Evolutionary conservation across 1,139 yeast genomes (phyloP), one percentile per base, ranked within the genome.

Genomic region (Nadsonia starkeyi-henricii): DNA sequence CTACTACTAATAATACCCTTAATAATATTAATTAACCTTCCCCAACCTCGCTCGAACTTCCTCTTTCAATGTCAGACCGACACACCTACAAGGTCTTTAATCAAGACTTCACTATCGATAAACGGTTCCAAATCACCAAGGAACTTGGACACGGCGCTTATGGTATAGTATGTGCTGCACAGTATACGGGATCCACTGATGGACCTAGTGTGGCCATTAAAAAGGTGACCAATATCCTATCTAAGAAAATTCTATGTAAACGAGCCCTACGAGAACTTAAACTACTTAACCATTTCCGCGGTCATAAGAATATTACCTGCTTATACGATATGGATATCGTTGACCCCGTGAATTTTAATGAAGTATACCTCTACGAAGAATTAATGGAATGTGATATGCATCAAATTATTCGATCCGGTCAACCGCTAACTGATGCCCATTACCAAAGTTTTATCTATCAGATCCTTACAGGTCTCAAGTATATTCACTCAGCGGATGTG

Each of bases 341-440:
- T 42, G 83, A 83, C 48, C 83, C 94, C 48, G 80, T 81, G 44
- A 79, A 78, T 53, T 89, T 89, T 70, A 88, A 89, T 64, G 98
- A 94, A 60, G 76, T 91, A 15, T 91, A 91, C 57, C 71, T 91
- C 7, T 91, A 91, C 61, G 97, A 91, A 65, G 96, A 89, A 65
- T 70, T 88, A 56, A 88, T 91, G 96, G 98, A 91, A 64, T 91
- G 97, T 67, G 98, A 91, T 64, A 81, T 91, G 85, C 96, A 89
- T 63, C 97, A 91, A 64, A 91, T 91, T 60, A 91, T 91, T 52
- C 74, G 95, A 57, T 85, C 95, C 2, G 88, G 89, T 28, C 98
- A 91, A 65, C 88, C 96, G 0, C 72, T 91, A 57, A 88, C 97
- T 0, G 97, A 91, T 63, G 85, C 89, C 41, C 98, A 91, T 64